Base-by-base conservation (phyloP, 2,329 filamentous ascomycete species). In the Phaeoacremonium minimum region DNA sequence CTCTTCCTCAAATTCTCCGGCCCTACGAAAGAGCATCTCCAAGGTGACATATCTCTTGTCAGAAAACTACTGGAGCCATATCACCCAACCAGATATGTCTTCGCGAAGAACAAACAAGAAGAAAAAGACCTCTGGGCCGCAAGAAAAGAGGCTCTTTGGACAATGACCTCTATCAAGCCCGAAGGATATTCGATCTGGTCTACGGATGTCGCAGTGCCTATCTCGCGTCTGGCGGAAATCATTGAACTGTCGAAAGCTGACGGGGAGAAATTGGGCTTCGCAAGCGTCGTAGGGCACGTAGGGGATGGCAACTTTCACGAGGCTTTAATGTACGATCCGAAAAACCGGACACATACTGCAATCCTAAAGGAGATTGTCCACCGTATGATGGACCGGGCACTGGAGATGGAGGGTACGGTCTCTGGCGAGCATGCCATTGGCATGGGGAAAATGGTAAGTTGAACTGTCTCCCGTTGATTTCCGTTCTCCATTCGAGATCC, bases 141-240 rank as follows among this genome's bases (percentile, higher is more conserved):
- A 5, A 68, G 85, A 26, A 90, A 89, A 50, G 75, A 85, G 50
- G 83, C 83, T 0, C 64, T 89, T 2, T 89, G 84, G 78, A 82
- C 78, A 38, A 75, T 85, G 30, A 78, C 86, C 59, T 79, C 81
- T 0, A 75, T 82, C 58, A 72, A 71, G 40, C 67, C 76, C 33
- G 64, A 75, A 17, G 70, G 72, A 0, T 69, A 71, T 3, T 75
- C 83, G 46, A 75, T 88, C 17, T 89, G 85, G 85, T 87, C 84
- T 0, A 91, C 85, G 0, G 86, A 91, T 53, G 85, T 90, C 14
- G 85, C 85, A 0, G 86, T 90, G 1, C 85, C 85, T 0, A 78
- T 90, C 32, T 85, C 79, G 13, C 68, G 71, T 26, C 62, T 91
- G 43, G 77, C 85, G 2, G 77, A 85, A 45, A 83, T 89, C 37